phyloP scores from a whole-genome alignment of 2,329 filamentous ascomycete species.

The Zasmidium angulare region DNA sequence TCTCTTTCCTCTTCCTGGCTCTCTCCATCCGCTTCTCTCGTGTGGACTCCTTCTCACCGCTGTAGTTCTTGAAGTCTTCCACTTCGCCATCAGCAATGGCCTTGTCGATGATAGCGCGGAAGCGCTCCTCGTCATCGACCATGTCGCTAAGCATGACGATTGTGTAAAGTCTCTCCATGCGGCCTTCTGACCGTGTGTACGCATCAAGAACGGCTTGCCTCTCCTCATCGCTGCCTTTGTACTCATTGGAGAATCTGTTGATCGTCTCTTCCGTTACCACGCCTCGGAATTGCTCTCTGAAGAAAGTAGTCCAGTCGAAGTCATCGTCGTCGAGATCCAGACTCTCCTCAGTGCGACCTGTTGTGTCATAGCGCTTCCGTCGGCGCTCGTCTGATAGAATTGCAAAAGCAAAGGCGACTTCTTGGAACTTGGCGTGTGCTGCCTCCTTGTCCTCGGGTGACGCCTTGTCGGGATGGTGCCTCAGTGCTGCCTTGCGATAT shows the following conservation, averaged over 20 bases:
- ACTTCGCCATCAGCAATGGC: slow-evolving; percentile 73
- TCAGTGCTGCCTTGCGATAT: slow-evolving; percentile 87
- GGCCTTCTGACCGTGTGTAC: slow-evolving; percentile 71
- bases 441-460: slow-evolving; percentile 62
- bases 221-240: slow-evolving; percentile 87
- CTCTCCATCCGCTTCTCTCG: slow-evolving; percentile 51
- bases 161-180: slow-evolving; percentile 76
- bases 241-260: slow-evolving; percentile 70
- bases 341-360: slow-evolving; percentile 83
- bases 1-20: slow-evolving; percentile 64
- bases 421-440: slow-evolving; percentile 81
- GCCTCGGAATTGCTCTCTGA: slow-evolving; percentile 77
- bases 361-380: slow-evolving; percentile 83
- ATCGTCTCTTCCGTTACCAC: slow-evolving; percentile 74
- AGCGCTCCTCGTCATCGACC: slow-evolving; percentile 80
- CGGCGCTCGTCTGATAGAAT: slow-evolving; percentile 81
- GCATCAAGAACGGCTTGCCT: slow-evolving; percentile 71
- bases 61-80: slow-evolving; percentile 66
- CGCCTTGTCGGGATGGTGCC: slow-evolving; percentile 67
- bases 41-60: slow-evolving; percentile 61
- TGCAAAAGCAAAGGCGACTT: slow-evolving; percentile 90
- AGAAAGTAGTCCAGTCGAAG: slow-evolving; percentile 91
- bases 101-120: slow-evolving; percentile 74
- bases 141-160: slow-evolving; percentile 84
- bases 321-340: slow-evolving; percentile 62